phyloP scores from a whole-genome alignment of 345 rosid species.

The Corymbia maculata region DNA sequence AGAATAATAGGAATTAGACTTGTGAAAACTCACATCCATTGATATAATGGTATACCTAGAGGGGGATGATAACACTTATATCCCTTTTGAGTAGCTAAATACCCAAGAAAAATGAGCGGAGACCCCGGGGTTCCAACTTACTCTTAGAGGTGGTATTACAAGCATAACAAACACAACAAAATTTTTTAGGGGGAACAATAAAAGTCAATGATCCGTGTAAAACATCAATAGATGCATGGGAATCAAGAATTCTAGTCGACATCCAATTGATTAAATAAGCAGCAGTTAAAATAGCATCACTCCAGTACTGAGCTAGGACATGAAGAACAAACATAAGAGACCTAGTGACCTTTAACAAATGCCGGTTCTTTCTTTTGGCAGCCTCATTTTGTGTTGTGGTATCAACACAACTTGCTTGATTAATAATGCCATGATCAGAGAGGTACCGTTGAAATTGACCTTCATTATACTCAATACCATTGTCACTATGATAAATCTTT shows the following conservation, averaged over 20 bases:
- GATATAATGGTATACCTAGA: no score
- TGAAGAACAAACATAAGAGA: background rate
- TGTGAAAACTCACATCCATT: no score
- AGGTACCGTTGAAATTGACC: background rate
- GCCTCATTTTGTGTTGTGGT: background rate
- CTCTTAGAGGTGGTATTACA: background rate
- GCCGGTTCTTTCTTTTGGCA: background rate
- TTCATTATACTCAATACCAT: background rate
- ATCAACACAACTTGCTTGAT: no score
- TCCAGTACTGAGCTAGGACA: background rate
- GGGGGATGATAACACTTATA: no score
- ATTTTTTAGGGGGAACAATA: background rate
- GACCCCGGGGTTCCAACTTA: background rate
- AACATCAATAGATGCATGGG: background rate
- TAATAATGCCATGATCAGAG: no score
- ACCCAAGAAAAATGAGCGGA: no score
- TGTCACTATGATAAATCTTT: no score
- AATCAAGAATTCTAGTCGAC: background rate
- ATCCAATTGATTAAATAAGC: background rate
- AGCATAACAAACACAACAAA: background rate
- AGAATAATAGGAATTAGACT: no score
- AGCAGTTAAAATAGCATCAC: background rate
- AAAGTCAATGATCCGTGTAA: background rate
- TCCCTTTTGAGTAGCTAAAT: no score
- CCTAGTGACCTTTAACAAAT: background rate